Conservation (phyloP, 768 basidiomycete species). For the Harrya chromipes region DNA sequence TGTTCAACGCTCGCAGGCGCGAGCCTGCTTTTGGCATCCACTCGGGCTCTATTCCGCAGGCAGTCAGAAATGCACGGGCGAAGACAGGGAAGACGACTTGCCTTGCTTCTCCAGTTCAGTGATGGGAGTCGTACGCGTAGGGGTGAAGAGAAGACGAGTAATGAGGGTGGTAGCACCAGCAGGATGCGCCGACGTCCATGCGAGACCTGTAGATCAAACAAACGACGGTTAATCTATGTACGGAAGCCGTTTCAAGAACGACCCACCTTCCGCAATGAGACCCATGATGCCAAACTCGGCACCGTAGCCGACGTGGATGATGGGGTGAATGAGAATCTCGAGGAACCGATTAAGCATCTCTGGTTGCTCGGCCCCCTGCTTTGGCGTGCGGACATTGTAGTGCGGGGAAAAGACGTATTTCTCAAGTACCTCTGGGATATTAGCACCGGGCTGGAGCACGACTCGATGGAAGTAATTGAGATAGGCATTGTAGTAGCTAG, state of each 20-base stretch:
- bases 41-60: conserved; percentile 12
- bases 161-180: conserved; percentile 36
- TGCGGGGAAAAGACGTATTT: conserved; percentile 56
- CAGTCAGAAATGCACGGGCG: neutral
- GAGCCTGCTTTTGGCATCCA: conserved; percentile 27
- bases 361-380: conserved; percentile 37
- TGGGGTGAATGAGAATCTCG: conserved; percentile 59
- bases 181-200: conserved; percentile 52
- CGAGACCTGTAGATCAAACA: conserved; percentile 46
- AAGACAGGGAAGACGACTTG: neutral
- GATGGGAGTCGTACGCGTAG: conserved; percentile 18
- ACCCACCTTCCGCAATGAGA: conserved; percentile 58
- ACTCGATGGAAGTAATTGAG: conserved; percentile 30
- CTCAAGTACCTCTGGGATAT: conserved; percentile 46
- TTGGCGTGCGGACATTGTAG: conserved; percentile 41
- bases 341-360: conserved; percentile 60
- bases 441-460: conserved; percentile 28
- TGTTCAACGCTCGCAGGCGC: conserved; percentile 45
- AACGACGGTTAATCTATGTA: neutral
- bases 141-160: conserved; percentile 30
- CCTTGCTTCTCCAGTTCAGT: conserved; percentile 23
- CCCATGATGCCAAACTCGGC: conserved; percentile 63
- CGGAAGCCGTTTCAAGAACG: neutral
- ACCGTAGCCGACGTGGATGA: conserved; percentile 65
- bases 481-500: conserved; percentile 33